phyloP scores from a whole-genome alignment of 495 filamentous ascomycete genomes.

The Astrocystis sublimbata region DNA sequence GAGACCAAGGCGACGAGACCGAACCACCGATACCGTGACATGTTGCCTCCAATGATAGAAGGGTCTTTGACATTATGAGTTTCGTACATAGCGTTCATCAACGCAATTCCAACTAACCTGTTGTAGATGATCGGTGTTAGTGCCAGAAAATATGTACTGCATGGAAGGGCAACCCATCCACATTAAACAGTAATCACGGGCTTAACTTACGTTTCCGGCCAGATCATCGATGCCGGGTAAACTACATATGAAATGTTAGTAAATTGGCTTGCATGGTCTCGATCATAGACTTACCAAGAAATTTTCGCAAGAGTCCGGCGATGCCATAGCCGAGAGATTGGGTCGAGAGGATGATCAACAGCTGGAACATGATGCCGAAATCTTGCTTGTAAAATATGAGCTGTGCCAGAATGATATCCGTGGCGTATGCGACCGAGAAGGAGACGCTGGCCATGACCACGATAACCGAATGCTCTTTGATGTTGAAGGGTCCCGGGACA shows the following conservation, averaged over 20 bases:
- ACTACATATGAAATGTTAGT: slow-evolving; percentile 39
- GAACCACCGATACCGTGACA: slow-evolving; percentile 63
- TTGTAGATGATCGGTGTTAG: not conserved
- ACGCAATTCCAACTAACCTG: slow-evolving; percentile 61
- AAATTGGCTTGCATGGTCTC: not conserved
- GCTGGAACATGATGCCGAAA: slow-evolving; percentile 66
- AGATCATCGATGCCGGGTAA: slow-evolving; percentile 72
- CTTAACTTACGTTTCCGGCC: slow-evolving; percentile 52
- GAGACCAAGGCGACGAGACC: slow-evolving; percentile 49
- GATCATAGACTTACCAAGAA: slow-evolving; percentile 38
- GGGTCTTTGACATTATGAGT: slow-evolving; percentile 47
- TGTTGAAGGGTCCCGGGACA: slow-evolving; percentile 76
- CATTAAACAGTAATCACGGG: not conserved
- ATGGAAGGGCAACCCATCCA: too few species aligned
- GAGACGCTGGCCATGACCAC: slow-evolving; percentile 69
- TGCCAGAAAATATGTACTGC: too few species aligned
- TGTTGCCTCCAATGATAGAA: slow-evolving; percentile 53
- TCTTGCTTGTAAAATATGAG: slow-evolving; percentile 66
- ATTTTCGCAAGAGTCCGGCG: slow-evolving; percentile 62
- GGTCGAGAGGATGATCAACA: slow-evolving; percentile 68
- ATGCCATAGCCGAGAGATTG: slow-evolving; percentile 75
- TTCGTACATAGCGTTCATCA: slow-evolving; percentile 74
- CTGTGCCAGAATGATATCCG: slow-evolving; percentile 68
- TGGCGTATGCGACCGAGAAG: slow-evolving; percentile 66
- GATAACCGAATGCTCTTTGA: slow-evolving; percentile 78